These are phyloP conservation scores for Grifola frondosa DNA, from an alignment of 1,284 basidiomycete species.

Conservation along the genomic window DNA sequence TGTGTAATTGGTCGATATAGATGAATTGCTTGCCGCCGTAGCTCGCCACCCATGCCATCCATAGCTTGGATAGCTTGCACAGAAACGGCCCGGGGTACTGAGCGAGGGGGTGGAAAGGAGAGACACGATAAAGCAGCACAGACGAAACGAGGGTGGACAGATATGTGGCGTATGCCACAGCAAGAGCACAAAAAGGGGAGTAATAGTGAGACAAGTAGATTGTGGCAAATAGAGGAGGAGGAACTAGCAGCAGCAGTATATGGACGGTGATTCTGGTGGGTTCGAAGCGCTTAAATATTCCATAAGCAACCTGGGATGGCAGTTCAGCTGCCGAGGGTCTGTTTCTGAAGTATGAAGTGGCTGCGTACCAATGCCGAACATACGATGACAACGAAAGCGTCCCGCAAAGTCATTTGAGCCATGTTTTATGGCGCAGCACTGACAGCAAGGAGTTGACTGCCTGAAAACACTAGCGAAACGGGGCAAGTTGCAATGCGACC, in stretches of 20 bases:
- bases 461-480: too few relatives aligned
- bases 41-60: constrained; percentile 11
- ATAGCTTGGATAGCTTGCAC: constrained; percentile 20
- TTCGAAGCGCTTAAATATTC: too few relatives aligned
- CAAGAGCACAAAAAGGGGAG: not conserved
- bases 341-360: too few relatives aligned
- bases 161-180: not conserved
- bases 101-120: constrained; percentile 6
- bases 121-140: constrained; percentile 4
- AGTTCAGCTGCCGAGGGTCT: too few relatives aligned
- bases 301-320: too few relatives aligned
- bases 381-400: too few relatives aligned
- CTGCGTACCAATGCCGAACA: too few relatives aligned
- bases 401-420: too few relatives aligned
- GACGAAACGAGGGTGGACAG: not conserved
- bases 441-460: too few relatives aligned
- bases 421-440: too few relatives aligned
- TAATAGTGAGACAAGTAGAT: not conserved
- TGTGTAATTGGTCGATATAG: constrained; percentile 21
- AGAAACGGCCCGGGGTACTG: constrained; percentile 23
- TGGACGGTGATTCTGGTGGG: constrained; percentile 6
- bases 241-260: constrained; percentile 6
- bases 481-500: too few relatives aligned
- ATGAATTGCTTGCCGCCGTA: constrained; percentile 22
- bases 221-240: constrained; percentile 7